phyloP scores from a whole-genome alignment of 176 grass and related monocot genomes.

The Aegilops bicornis region DNA sequence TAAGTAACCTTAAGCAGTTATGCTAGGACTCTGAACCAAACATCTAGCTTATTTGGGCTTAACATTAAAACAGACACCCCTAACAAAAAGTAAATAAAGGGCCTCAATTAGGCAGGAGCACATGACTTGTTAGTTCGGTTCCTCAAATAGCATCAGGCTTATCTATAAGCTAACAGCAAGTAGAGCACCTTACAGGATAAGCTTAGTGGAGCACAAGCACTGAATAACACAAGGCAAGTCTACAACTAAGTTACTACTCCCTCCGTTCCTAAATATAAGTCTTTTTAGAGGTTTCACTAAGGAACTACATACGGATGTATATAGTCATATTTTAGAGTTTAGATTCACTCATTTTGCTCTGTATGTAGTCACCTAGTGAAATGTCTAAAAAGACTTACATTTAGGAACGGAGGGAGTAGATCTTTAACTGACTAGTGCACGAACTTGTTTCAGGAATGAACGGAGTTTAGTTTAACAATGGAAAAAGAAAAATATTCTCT shows the following conservation, averaged over 20 bases:
- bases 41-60: neutral
- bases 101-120: neutral
- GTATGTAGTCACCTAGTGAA: too few relatives aligned
- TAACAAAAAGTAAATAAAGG: neutral
- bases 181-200: neutral
- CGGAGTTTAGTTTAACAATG: too few relatives aligned
- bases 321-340: too few relatives aligned
- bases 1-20: neutral
- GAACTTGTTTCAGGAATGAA: neutral
- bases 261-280: too few relatives aligned
- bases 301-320: too few relatives aligned
- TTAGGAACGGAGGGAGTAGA: too few relatives aligned
- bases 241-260: too few relatives aligned
- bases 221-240: too few relatives aligned
- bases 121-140: neutral
- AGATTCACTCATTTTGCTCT: too few relatives aligned
- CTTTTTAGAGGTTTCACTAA: too few relatives aligned
- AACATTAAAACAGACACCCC: neutral
- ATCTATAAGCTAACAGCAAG: neutral
- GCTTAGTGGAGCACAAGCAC: neutral
- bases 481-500: neutral
- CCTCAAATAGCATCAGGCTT: neutral
- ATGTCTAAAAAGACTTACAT: too few relatives aligned
- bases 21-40: constrained; percentile 5
- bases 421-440: too few relatives aligned